Conservation (phyloP, 441 rosid species). For the Adansonia grandidieri region DNA sequence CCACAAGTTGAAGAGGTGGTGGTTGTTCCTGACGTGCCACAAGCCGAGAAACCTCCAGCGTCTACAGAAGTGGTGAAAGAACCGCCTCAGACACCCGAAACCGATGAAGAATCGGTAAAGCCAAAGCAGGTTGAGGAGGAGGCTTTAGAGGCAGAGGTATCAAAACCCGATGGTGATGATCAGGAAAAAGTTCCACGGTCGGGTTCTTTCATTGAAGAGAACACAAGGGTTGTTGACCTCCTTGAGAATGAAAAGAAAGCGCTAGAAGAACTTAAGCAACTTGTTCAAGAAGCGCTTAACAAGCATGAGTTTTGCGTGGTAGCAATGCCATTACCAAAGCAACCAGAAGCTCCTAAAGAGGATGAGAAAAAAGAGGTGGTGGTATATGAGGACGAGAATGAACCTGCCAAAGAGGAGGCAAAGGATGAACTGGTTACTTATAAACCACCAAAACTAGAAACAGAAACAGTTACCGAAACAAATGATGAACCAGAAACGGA, state of each 20-base stretch:
- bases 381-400: conserved; percentile 25
- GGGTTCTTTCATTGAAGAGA: conserved; percentile 56
- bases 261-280: conserved; percentile 48
- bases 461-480: conserved; percentile 11
- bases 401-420: conserved; percentile 24
- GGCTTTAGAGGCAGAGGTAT: conserved; percentile 16
- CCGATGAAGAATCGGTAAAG: conserved; percentile 32
- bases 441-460: conserved; percentile 26
- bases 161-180: conserved; percentile 24
- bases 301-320: conserved; percentile 42
- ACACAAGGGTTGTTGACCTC: conserved; percentile 50
- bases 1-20: conserved; percentile 10
- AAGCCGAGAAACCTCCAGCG: neutral
- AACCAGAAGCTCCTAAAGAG: conserved; percentile 31
- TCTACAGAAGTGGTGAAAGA: conserved; percentile 26
- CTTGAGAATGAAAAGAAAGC: conserved; percentile 50
- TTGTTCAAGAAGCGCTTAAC: conserved; percentile 60
- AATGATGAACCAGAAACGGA: conserved; percentile 34
- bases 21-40: conserved; percentile 12
- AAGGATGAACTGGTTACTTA: conserved; percentile 19
- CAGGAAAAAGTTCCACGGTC: conserved; percentile 28
- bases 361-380: conserved; percentile 27
- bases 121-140: conserved; percentile 28
- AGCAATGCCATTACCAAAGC: neutral
- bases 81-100: conserved; percentile 26